Conservation (phyloP, 495 filamentous ascomycete genomes). For the Polyplosphaeria fusca region DNA sequence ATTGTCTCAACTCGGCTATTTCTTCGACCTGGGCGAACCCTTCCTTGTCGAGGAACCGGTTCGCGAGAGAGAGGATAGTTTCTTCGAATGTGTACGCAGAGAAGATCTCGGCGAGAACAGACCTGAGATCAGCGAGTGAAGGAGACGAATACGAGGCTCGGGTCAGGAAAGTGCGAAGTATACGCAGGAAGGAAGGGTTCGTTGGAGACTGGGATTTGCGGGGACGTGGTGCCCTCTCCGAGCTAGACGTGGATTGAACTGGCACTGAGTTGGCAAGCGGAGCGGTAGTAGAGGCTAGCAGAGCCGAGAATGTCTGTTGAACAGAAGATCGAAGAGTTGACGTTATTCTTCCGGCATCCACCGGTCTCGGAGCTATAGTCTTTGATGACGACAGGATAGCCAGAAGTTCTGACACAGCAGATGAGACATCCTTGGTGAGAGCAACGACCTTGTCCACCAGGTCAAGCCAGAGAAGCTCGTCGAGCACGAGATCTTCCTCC, state of each 20-base stretch:
- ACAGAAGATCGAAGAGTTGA: slow-evolving; percentile 70
- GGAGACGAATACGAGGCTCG: slow-evolving; percentile 77
- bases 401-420: slow-evolving; percentile 28
- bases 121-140: slow-evolving; percentile 79
- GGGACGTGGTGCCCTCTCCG: not conserved
- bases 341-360: slow-evolving; percentile 49
- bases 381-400: not conserved
- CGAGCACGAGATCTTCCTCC: slow-evolving; percentile 64
- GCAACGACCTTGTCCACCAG: slow-evolving; percentile 81
- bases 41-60: slow-evolving; percentile 81
- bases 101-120: slow-evolving; percentile 83
- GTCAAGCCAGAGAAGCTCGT: slow-evolving; percentile 87
- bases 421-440: slow-evolving; percentile 58
- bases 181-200: slow-evolving; percentile 78
- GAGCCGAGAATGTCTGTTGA: slow-evolving; percentile 84
- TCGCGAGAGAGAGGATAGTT: slow-evolving; percentile 78
- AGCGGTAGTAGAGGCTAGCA: slow-evolving; percentile 54
- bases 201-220: slow-evolving; percentile 42
- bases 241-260: not conserved
- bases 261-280: slow-evolving; percentile 46
- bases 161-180: slow-evolving; percentile 85
- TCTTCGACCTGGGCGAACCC: slow-evolving; percentile 81
- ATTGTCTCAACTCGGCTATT: slow-evolving; percentile 69
- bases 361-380: slow-evolving; percentile 2
- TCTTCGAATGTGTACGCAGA: slow-evolving; percentile 93